Base-by-base conservation (phyloP, 1,284 basidiomycete genomes). In the Hemileia vastatrix region DNA sequence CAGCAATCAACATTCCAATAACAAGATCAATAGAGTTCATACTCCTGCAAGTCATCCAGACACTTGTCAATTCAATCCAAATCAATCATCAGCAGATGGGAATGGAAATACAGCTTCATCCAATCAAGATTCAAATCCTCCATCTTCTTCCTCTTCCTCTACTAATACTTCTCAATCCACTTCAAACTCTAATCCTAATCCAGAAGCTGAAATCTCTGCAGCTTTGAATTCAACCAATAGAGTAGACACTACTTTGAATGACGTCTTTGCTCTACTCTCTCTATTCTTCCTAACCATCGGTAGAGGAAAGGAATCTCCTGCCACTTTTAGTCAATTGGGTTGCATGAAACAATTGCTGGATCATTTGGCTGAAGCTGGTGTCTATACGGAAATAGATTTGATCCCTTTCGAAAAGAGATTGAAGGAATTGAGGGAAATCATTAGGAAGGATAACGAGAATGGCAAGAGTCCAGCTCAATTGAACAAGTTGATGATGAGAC, bases 401-500 rank as follows among this genome's bases (percentile, higher is more conserved):
- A 67, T 70, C 59, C 73, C 73, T 2, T 75, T 74, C 51, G 65
- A 67, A 6, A 62, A 69, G 44, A 70, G 73, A 24, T 65, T 75
- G 47, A 36, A 66, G 27, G 71, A 75, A 56, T 66, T 75, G 48
- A 67, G 68, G 32, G 73, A 71, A 49, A 75, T 75, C 61, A 69
- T 75, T 45, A 67, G 67, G 50, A 66, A 59, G 36, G 73, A 75
- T 63, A 67, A 66, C 24, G 86, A 88, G 61, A 85, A 84, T 62
- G 86, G 85, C 1, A 90, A 87, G 72, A 89, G 94, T 73, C 85
- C 89, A 1, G 84, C 84, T 64, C 85, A 90, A 33, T 85, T 98
- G 78, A 90, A 88, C 48, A 92, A 87, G 74, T 82, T 98, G 32
- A 83, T 98, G 65, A 86, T 90, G 70, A 83, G 88, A 64, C 94